Evolutionary conservation across 257 asterid genomes (phyloP).

Genomic region (Solanum pinnatisectum): DNA sequence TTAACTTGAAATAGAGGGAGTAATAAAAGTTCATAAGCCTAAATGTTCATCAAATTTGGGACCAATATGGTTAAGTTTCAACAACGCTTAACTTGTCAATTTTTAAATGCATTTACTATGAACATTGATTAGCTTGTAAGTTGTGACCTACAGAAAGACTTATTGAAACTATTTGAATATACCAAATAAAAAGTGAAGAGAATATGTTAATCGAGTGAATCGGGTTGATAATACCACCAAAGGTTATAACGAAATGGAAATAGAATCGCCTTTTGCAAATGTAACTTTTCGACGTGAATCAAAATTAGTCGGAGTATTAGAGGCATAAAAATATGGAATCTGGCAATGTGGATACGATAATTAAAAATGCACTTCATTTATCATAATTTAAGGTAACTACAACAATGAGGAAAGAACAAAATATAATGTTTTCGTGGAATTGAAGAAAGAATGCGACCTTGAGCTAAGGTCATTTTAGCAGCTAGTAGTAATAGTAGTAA

Average conservation of each 20-base stretch:
- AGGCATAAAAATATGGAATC: neutral
- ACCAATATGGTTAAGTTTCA: neutral
- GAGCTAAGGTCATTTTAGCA: constrained; percentile 45
- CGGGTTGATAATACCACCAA: neutral
- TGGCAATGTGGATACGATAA: neutral
- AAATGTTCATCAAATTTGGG: neutral
- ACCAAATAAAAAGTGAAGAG: neutral
- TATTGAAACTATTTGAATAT: neutral
- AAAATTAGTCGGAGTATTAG: neutral
- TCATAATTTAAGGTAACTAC: neutral
- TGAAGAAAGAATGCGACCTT: constrained; percentile 43
- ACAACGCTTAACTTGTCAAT: neutral
- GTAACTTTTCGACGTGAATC: rapidly evolving
- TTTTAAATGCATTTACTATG: neutral
- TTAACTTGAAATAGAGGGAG: no score
- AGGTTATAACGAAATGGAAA: neutral
- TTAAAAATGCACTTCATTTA: neutral
- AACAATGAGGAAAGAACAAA: neutral
- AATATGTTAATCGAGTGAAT: neutral
- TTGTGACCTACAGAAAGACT: neutral
- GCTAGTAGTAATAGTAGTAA: neutral
- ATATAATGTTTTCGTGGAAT: constrained; percentile 4
- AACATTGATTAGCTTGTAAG: neutral
- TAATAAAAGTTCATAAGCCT: neutral
- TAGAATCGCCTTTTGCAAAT: neutral